phyloP scores from a whole-genome alignment of 179 eudicot genomes.

The Drosera spatulata region DNA sequence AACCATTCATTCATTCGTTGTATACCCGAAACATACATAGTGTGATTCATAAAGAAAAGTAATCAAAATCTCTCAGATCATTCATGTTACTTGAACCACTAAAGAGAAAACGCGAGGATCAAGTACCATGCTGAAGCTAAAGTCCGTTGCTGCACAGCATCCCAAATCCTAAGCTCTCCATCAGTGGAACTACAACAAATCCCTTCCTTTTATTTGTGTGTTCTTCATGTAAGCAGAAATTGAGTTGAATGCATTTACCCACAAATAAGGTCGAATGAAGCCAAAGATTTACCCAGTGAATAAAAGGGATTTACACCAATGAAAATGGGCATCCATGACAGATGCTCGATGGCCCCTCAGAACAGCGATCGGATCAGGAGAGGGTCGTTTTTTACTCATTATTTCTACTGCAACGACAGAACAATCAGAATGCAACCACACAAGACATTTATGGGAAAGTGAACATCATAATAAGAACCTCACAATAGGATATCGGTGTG shows the following conservation, averaged over 20 bases:
- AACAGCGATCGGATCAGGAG: conserved; percentile 86
- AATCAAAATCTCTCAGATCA: too few species aligned
- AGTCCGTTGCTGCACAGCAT: conserved; percentile 58
- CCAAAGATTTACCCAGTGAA: conserved; percentile 51
- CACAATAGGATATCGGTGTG: too few species aligned
- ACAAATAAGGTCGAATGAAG: background rate
- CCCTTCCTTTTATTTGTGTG: too few species aligned
- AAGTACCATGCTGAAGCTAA: conserved; percentile 64
- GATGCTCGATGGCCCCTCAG: conserved; percentile 94
- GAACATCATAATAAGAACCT: too few species aligned
- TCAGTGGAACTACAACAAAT: conserved; percentile 56
- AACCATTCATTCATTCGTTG: too few species aligned
- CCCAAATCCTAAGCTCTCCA: conserved; percentile 87
- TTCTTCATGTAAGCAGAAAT: too few species aligned
- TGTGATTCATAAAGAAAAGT: too few species aligned
- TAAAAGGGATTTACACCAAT: conserved; percentile 46
- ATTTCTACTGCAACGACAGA: conserved; percentile 1
- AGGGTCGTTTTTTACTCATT: conserved; percentile 69
- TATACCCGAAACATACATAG: too few species aligned
- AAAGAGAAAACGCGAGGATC: background rate
- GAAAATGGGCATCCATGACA: conserved; percentile 74
- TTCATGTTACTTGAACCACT: too few species aligned
- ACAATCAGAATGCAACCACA: too few species aligned
- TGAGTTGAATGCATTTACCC: too few species aligned
- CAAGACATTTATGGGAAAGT: too few species aligned